Conservation (phyloP, 768 basidiomycete species). For the Kockovaella imperatae region DNA sequence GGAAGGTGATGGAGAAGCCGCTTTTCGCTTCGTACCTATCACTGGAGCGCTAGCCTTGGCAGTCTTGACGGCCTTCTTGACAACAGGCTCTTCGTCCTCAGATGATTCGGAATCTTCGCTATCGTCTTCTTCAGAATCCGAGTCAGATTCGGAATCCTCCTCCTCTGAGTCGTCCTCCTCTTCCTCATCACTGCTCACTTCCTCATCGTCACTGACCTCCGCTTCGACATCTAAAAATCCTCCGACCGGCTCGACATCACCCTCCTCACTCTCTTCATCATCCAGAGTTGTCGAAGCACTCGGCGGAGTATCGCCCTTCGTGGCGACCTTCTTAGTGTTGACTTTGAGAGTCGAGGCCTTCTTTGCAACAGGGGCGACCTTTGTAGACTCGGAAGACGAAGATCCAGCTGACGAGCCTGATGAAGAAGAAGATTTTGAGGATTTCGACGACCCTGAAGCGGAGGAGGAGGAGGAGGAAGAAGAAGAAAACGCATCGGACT, state of each 20-base stretch:
- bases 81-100: slow-evolving; percentile 8
- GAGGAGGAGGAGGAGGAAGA: not conserved
- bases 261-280: not conserved
- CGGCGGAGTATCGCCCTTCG: too few relatives aligned
- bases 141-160: slow-evolving; percentile 5
- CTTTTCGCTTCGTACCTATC: slow-evolving; percentile 32
- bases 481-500: not conserved
- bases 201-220: slow-evolving; percentile 3
- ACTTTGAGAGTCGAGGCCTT: too few relatives aligned
- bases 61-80: too few relatives aligned
- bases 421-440: not conserved
- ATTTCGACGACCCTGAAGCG: not conserved
- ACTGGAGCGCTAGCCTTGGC: slow-evolving; percentile 19
- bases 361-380: too few relatives aligned
- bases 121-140: not conserved
- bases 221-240: slow-evolving; percentile 3
- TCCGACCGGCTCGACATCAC: not conserved
- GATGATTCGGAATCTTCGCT: not conserved
- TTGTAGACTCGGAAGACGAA: not conserved
- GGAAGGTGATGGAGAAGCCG: slow-evolving; percentile 21
- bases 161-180: slow-evolving; percentile 4
- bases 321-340: too few relatives aligned
- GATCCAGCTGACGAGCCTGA: not conserved
- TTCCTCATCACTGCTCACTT: not conserved
- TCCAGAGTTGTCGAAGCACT: not conserved